Evolutionary conservation across 805 yeast genomes (phyloP), one percentile per base, ranked within the genome.

Genomic region (Geotrichum ghanense): DNA sequence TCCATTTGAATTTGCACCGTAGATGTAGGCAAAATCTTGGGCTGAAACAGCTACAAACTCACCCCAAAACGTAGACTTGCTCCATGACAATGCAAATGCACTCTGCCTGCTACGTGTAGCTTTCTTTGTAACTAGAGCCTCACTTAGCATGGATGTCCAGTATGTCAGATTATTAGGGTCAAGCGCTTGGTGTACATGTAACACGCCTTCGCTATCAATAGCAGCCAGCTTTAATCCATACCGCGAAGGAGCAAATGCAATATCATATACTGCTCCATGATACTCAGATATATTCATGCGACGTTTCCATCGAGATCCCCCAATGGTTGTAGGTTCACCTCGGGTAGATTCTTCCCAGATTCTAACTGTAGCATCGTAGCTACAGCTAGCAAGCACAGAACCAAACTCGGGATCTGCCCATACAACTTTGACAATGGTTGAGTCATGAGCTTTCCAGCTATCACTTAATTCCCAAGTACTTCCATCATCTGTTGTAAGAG

Each of bases 401-500:
- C 95, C 94, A 63, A 79, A 88, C 62, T 90, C 94, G 1, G 98
- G 98, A 44, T 86, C 83, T 0, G 97, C 96, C 94, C 96, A 92
- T 42, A 79, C 78, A 7, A 92, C 71, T 54, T 82, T 77, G 19
- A 87, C 83, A 22, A 92, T 76, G 48, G 88, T 76, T 5, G 95
- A 79, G 56, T 92, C 96, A 60, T 92, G 98, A 0, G 97, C 97
- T 54, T 83, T 84, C 94, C 96, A 92, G 43, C 84, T 79, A 63
- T 90, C 97, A 57, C 81, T 80, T 47, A 85, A 65, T 17, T 76
- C 75, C 97, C 97, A 92, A 17, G 78, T 73, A n/a, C 19, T n/a
- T 74, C 76, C 48, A 26, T 44, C 48, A n/a, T 31, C 37, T 5
- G 37, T 12, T 31, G 37, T 31, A n/a, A 31, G 4, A n/a, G 49